Percentiles rank a stretch among this genome's conserved stretches.
Evolutionary conservation across 257 asterid genomes (phyloP).

Genomic region (Solanum chaucha): DNA sequence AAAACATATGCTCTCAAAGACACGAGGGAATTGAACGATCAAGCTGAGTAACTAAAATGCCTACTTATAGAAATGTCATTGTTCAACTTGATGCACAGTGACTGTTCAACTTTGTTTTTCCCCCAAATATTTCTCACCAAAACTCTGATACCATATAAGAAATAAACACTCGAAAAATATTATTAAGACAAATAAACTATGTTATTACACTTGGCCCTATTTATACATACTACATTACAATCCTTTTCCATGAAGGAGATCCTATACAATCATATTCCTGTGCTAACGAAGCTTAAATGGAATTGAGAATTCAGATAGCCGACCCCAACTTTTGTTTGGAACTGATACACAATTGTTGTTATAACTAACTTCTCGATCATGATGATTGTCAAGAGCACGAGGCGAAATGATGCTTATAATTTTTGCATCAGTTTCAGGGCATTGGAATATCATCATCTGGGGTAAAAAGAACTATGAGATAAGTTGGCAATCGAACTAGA

Average conservation of each 20-base stretch:
- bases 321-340: not conserved
- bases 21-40: not conserved
- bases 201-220: not conserved
- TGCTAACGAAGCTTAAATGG: not conserved
- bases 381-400: not conserved
- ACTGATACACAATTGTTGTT: not conserved
- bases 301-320: not conserved
- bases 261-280: not conserved
- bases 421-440: not conserved
- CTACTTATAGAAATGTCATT: not conserved
- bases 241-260: not conserved
- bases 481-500: constrained; percentile 16
- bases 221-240: not conserved
- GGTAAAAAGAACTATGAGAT: constrained; percentile 25
- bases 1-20: not conserved
- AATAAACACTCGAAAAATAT: not conserved
- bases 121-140: not conserved
- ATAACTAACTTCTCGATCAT: not conserved
- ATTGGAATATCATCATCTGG: constrained; percentile 9
- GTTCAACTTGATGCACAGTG: no score
- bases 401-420: not conserved
- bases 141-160: not conserved
- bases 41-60: not conserved
- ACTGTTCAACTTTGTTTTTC: no score
- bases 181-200: not conserved